Percentiles rank a stretch among this genome's conserved stretches.
Evolutionary conservation across 2,329 filamentous ascomycete genomes (phyloP).

Genomic region (Exophiala xenobiotica): DNA sequence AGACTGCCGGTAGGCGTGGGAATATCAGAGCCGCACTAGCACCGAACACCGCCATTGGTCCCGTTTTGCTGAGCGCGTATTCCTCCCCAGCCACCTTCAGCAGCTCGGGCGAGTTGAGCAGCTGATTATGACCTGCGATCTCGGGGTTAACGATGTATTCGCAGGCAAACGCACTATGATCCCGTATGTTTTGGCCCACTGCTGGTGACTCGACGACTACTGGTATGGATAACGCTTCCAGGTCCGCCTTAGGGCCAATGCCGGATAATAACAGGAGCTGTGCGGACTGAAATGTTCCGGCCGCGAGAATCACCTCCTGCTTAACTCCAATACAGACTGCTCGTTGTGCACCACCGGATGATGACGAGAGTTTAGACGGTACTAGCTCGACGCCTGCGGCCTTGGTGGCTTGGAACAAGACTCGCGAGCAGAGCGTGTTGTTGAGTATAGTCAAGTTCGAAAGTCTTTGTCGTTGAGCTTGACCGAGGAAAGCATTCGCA

Average conservation of each 20-base stretch:
- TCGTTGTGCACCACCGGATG: background rate
- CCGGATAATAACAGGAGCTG: slow-evolving; percentile 65
- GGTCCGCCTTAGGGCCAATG: slow-evolving; percentile 56
- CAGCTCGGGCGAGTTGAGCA: background rate
- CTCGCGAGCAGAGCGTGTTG: background rate
- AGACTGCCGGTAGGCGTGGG: background rate
- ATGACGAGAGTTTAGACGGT: background rate
- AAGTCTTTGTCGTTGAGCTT: background rate
- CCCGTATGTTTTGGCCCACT: slow-evolving; percentile 63
- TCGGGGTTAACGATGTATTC: background rate
- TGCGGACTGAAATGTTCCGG: slow-evolving; percentile 61
- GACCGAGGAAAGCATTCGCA: background rate
- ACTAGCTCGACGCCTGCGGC: background rate
- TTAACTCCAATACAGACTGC: slow-evolving; percentile 35
- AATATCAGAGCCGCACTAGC: background rate
- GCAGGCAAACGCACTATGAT: slow-evolving; percentile 39
- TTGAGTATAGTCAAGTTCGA: background rate
- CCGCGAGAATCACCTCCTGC: slow-evolving; percentile 47
- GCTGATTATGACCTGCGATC: background rate
- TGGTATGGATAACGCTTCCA: slow-evolving; percentile 54
- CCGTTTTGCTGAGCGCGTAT: background rate
- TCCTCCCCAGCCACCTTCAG: background rate
- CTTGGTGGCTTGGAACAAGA: background rate
- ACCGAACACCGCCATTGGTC: background rate
- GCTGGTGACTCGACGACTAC: slow-evolving; percentile 57